Evolutionary conservation across 176 grass and related monocot species (phyloP).

Genomic region (Oryza punctata): DNA sequence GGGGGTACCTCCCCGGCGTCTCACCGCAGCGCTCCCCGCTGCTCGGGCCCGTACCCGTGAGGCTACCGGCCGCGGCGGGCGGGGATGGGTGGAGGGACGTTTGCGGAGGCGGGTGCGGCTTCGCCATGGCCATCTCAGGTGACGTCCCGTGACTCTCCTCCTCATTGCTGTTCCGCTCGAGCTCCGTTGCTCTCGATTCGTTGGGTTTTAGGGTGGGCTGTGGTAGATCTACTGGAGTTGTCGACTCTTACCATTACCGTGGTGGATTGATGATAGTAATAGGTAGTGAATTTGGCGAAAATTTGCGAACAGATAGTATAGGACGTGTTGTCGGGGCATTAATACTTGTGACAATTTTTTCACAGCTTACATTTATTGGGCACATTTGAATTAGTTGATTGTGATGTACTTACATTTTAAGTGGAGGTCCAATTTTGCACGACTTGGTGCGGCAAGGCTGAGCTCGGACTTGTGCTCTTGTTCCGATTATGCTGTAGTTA

Average conservation of each 20-base stretch:
- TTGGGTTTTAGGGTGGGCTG: background rate
- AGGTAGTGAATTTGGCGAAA: background rate
- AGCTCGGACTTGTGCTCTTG: background rate
- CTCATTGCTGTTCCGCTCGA: conserved; percentile 22
- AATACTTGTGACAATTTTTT: background rate
- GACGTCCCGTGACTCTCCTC: conserved; percentile 25
- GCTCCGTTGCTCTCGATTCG: background rate
- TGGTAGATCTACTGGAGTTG: conserved; percentile 41
- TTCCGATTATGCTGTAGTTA: background rate
- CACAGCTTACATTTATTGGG: background rate
- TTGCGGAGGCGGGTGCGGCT: conserved; percentile 92
- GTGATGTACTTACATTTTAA: conserved; percentile 4
- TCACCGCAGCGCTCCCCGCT: conserved; percentile 94
- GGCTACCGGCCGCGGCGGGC: conserved; percentile 52
- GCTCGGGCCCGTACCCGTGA: conserved; percentile 71
- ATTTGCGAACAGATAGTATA: background rate
- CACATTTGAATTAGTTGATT: background rate
- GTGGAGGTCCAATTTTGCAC: conserved; percentile 5
- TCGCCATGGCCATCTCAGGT: conserved; percentile 97
- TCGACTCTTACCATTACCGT: background rate
- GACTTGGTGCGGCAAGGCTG: background rate
- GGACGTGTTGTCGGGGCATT: background rate
- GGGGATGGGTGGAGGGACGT: conserved; percentile 85
- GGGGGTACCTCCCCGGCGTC: conserved; percentile 94
- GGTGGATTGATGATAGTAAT: background rate